Conservation (phyloP, 768 basidiomycete genomes). For the Trametes meyenii region DNA sequence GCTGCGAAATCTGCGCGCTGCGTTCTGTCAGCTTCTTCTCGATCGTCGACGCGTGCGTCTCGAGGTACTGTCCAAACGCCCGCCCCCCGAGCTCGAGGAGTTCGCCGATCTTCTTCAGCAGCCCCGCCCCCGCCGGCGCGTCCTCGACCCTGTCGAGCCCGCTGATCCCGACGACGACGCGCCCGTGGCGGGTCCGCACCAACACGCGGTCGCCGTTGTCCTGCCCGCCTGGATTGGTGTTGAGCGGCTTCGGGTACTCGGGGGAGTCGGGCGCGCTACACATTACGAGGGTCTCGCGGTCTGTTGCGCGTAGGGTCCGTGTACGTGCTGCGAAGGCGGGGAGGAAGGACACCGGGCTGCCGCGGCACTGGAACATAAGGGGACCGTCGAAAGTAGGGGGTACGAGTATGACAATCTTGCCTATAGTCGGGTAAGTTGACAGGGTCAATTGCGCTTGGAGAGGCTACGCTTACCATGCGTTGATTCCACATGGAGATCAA, state of each 20-base stretch:
- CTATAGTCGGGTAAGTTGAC: neutral
- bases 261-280: slow-evolving; percentile 10
- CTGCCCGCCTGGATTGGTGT: neutral
- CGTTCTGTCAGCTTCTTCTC: slow-evolving; percentile 4
- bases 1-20: no score
- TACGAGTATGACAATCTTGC: slow-evolving; percentile 24
- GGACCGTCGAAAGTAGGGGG: slow-evolving; percentile 27
- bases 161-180: slow-evolving; percentile 25
- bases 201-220: slow-evolving; percentile 13
- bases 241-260: slow-evolving; percentile 4
- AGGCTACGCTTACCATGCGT: slow-evolving; percentile 1
- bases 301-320: slow-evolving; percentile 20
- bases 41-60: slow-evolving; percentile 1
- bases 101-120: slow-evolving; percentile 14
- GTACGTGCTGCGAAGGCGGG: slow-evolving; percentile 25
- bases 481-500: slow-evolving; percentile 21
- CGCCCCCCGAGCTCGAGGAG: slow-evolving; percentile 13
- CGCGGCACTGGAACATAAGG: slow-evolving; percentile 16
- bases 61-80: slow-evolving; percentile 16
- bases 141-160: slow-evolving; percentile 22
- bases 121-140: neutral
- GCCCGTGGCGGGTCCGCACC: slow-evolving; percentile 24
- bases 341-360: slow-evolving; percentile 18
- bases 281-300: slow-evolving; percentile 22
- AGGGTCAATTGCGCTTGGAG: neutral